Evolutionary conservation across 106 monocot genomes (phyloP).

Genomic region (Allium fistulosum): DNA sequence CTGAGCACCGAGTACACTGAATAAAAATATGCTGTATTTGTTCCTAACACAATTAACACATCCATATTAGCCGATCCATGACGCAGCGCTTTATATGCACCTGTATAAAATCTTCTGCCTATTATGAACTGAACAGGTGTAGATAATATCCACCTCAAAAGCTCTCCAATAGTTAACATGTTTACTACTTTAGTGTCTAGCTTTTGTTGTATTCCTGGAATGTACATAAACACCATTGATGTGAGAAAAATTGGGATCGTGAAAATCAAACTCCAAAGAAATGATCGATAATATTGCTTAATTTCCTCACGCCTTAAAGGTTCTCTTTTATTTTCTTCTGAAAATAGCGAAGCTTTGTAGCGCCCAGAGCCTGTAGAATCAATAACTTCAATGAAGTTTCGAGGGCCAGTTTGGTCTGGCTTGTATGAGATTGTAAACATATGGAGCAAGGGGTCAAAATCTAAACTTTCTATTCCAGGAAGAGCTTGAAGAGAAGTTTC

Average conservation of each 20-base stretch:
- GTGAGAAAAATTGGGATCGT: conserved; percentile 80
- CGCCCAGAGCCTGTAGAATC: conserved; percentile 41
- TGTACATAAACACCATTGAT: conserved; percentile 91
- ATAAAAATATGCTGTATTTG: conserved; percentile 74
- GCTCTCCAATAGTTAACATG: conserved; percentile 65
- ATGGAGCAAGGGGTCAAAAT: conserved; percentile 29
- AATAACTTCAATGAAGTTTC: conserved; percentile 72
- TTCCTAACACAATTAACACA: conserved; percentile 79
- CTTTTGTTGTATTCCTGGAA: conserved; percentile 45
- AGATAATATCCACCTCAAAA: conserved; percentile 75
- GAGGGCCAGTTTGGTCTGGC: conserved; percentile 72
- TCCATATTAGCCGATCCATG: conserved; percentile 91
- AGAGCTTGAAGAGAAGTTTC: conserved; percentile 73
- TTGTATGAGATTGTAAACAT: conserved; percentile 71
- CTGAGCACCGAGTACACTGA: conserved; percentile 68
- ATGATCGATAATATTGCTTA: conserved; percentile 48
- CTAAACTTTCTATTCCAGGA: conserved; percentile 52
- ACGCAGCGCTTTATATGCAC: conserved; percentile 65
- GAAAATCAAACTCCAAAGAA: conserved; percentile 78
- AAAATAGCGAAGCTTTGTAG: conserved; percentile 52
- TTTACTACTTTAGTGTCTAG: conserved; percentile 63
- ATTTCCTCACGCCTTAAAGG: conserved; percentile 49
- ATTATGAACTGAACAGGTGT: conserved; percentile 84
- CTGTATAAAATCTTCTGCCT: conserved; percentile 68
- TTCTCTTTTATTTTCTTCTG: conserved; percentile 41